Base-by-base conservation (phyloP, 129 eudicot species). In the Centrapalus pauciflorus region DNA sequence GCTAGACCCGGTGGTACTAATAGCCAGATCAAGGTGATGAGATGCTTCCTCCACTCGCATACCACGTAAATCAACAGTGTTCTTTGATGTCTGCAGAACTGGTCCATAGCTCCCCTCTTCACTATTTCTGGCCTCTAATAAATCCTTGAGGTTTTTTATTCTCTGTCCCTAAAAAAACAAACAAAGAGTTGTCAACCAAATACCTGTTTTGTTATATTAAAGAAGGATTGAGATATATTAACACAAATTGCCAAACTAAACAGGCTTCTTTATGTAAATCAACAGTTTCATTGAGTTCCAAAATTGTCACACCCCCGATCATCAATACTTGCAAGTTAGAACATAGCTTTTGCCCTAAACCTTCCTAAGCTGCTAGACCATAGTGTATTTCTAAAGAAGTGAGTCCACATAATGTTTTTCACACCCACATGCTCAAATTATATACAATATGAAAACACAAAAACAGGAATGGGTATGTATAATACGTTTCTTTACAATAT, bases 41-140 rank as follows among this genome's bases (percentile, higher is more conserved):
- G 88, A 63, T 14, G 96, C 97, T 84, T 91, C 96, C 71, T 92
- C 90, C 27, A 72, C 86, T 71, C 96, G 64, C 96, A 85, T 83
- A 34, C 96, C 94, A 10, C 95, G 86, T 70, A 92, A 76, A 64
- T 88, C 96, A 11, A 92, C 75, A 0, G 96, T 85, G 82, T 92
- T 92, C 60, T 81, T 85, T 20, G 96, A 88, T 66, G 98, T 88
- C 75, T 74, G 90, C 29, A 88, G 50, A 17, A 60, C 88, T 14
- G 90, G 79, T 37, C 88, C 90, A 74, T 81, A 82, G 3, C 79
- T 65, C 69, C 37, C 77, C 61, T 52, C 82, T 67, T 66, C 67
- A 12, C 50, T 64, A 23, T 63, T 79, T 34, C 55, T 66, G 16
- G 64, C 71, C 28, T 81, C 81, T 1, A 73, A 49, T 52, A 77